Evolutionary conservation across 2,329 filamentous ascomycete genomes (phyloP).

Genomic region (Pseudogymnoascus sp.): DNA sequence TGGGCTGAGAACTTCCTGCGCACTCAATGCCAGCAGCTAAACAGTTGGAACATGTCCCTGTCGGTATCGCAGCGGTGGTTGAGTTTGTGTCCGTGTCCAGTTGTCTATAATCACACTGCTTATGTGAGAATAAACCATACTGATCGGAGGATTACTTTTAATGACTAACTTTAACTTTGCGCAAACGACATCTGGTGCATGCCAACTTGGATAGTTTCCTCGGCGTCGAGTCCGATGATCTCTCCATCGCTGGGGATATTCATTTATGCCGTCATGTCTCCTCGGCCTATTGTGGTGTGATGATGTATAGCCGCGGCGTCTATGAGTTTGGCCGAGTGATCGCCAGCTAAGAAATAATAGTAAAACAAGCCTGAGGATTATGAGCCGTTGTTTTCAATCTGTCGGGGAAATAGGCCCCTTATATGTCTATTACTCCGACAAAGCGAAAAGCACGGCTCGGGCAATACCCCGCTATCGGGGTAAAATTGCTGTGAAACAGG

Average conservation of each 20-base stretch:
- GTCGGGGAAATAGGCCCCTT: not conserved
- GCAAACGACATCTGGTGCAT: not conserved
- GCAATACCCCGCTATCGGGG: not conserved
- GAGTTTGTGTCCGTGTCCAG: not conserved
- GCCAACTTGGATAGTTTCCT: conserved; percentile 1
- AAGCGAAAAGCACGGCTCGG: not conserved
- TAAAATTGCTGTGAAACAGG: not conserved
- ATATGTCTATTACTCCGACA: conserved; percentile 4
- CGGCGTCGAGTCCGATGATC: not conserved
- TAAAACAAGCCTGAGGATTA: not conserved
- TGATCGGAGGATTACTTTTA: not conserved
- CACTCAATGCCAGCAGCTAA: not conserved
- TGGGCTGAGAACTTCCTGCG: not conserved
- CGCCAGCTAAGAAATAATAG: not conserved
- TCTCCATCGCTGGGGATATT: not conserved
- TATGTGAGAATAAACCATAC: not conserved
- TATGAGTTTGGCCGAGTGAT: not conserved
- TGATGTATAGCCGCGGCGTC: not conserved
- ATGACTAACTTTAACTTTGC: not conserved
- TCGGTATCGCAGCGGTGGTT: not conserved
- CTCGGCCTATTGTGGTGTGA: not conserved
- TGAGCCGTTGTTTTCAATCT: not conserved
- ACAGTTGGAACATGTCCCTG: not conserved
- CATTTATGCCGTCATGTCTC: not conserved
- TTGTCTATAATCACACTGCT: not conserved